A percentile compares a stretch with the other conserved stretches of the same genome.
Evolutionary conservation across 441 rosid species (phyloP).

Genomic region (Breynia disticha): DNA sequence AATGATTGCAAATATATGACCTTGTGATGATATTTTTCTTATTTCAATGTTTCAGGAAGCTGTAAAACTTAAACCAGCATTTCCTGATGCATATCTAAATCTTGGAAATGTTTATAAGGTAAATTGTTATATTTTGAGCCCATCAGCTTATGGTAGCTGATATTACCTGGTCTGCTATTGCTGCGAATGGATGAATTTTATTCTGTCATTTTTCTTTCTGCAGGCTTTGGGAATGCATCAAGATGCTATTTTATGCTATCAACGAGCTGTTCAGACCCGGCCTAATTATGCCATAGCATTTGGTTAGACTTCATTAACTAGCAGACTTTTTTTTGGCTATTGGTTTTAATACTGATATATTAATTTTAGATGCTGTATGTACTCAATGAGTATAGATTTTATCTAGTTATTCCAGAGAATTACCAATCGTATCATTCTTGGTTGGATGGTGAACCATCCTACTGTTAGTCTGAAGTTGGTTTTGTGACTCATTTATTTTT

Average conservation of each 20-base stretch:
- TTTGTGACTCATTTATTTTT: too few species aligned
- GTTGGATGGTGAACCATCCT: too few species aligned
- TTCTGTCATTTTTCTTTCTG: constrained; percentile 28
- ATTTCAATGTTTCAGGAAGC: constrained; percentile 61
- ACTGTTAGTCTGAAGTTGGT: too few species aligned
- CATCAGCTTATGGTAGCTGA: constrained; percentile 25
- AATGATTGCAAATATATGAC: too few species aligned
- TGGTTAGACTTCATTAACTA: constrained; percentile 39
- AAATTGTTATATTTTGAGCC: constrained; percentile 23
- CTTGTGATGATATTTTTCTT: background rate
- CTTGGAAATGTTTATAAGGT: constrained; percentile 99
- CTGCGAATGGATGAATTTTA: constrained; percentile 22
- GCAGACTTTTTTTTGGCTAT: background rate
- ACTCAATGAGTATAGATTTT: too few species aligned
- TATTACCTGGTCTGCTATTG: constrained; percentile 21
- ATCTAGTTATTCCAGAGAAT: too few species aligned
- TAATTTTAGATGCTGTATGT: background rate
- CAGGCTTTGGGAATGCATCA: constrained; percentile 93
- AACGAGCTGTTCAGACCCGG: constrained; percentile 78
- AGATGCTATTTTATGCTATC: constrained; percentile 87
- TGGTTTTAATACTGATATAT: background rate
- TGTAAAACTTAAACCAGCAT: constrained; percentile 78
- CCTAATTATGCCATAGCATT: constrained; percentile 78
- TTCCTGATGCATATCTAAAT: constrained; percentile 93
- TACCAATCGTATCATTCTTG: too few species aligned